Conservation (phyloP, 1,284 basidiomycete genomes). For the Waitea zeae region DNA sequence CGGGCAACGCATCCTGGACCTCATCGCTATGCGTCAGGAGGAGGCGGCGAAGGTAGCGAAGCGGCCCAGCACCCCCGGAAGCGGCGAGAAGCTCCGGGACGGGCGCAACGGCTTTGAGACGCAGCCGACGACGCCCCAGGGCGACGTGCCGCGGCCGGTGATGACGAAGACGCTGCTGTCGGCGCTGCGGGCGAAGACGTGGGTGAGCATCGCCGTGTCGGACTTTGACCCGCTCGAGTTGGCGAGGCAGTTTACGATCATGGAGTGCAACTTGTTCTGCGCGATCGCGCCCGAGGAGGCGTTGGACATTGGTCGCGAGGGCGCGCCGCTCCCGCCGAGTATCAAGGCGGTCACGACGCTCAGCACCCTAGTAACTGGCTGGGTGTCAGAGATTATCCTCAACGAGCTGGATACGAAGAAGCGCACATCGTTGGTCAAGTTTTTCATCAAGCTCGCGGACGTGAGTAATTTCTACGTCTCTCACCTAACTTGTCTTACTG, state of each 20-base stretch:
- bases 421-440: conserved; percentile 74
- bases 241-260: conserved; percentile 87
- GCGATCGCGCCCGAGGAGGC: conserved; percentile 81
- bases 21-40: conserved; percentile 38
- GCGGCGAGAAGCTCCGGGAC: conserved; percentile 41
- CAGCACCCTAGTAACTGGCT: conserved; percentile 87
- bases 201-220: conserved; percentile 46
- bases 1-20: conserved; percentile 57
- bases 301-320: conserved; percentile 62
- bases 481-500: conserved; percentile 8
- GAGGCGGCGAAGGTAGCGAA: conserved; percentile 28
- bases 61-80: conserved; percentile 27
- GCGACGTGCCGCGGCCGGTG: conserved; percentile 62
- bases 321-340: conserved; percentile 44
- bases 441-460: conserved; percentile 92
- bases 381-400: conserved; percentile 89
- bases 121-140: conserved; percentile 33
- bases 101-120: conserved; percentile 23
- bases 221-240: conserved; percentile 91
- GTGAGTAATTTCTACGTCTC: conserved; percentile 28
- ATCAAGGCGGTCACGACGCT: conserved; percentile 75
- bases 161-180: conserved; percentile 72
- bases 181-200: conserved; percentile 40
- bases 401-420: conserved; percentile 83
- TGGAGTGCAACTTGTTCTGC: conserved; percentile 82